These are phyloP conservation scores for Fusarium odoratissimum DNA, from an alignment of 2,329 filamentous ascomycete species.

Conservation along the genomic window DNA sequence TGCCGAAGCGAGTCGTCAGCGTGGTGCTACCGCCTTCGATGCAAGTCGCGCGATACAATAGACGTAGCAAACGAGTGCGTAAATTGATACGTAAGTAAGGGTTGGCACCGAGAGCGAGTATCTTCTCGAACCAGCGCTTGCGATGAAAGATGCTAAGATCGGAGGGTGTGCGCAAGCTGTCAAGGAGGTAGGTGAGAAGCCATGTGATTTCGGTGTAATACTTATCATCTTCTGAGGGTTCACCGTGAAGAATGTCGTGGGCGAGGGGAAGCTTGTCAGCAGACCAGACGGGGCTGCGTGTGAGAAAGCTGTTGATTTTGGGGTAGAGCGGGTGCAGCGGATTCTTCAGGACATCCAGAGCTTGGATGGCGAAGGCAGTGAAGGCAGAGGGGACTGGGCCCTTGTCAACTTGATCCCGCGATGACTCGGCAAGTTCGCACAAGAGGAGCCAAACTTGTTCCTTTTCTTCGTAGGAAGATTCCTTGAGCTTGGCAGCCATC, in stretches of 20 bases:
- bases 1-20: conserved; percentile 80
- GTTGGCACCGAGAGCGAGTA: conserved; percentile 76
- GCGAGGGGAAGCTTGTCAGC: conserved; percentile 78
- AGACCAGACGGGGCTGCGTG: conserved; percentile 81
- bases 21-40: conserved; percentile 81
- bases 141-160: conserved; percentile 72
- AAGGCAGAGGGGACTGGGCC: conserved; percentile 77
- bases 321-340: conserved; percentile 86
- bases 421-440: conserved; percentile 83
- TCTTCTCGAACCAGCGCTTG: conserved; percentile 77
- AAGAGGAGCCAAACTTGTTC: conserved; percentile 83
- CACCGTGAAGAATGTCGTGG: conserved; percentile 69
- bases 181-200: conserved; percentile 78
- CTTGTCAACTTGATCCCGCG: conserved; percentile 63
- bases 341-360: conserved; percentile 76
- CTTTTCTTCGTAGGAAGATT: conserved; percentile 79
- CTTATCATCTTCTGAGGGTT: conserved; percentile 77
- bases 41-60: conserved; percentile 75
- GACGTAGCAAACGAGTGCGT: conserved; percentile 68
- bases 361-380: conserved; percentile 78
- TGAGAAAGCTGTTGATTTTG: conserved; percentile 87
- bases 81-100: conserved; percentile 70
- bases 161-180: conserved; percentile 68
- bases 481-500: conserved; percentile 70
- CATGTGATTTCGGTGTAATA: conserved; percentile 80